Percentiles rank a stretch among this genome's conserved stretches.
These are phyloP conservation scores for Psilocybe mexicana DNA, from an alignment of 1,284 basidiomycete genomes.

Conservation along the genomic window DNA sequence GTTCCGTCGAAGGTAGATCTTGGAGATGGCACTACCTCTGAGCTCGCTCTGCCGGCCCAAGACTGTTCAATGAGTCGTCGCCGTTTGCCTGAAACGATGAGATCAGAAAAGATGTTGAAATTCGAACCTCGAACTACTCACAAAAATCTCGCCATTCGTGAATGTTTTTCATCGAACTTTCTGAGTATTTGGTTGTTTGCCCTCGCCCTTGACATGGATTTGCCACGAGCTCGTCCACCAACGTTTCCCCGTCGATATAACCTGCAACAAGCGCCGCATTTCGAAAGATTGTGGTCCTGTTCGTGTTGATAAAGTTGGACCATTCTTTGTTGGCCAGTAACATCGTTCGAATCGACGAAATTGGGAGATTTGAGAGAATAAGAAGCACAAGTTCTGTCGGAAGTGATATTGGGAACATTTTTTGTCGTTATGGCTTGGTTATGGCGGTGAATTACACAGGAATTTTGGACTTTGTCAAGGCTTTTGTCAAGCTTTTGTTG, in stretches of 20 bases:
- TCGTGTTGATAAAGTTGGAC: constrained; percentile 17
- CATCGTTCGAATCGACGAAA: constrained; percentile 18
- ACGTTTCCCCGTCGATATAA: constrained; percentile 5
- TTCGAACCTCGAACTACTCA: constrained; percentile 31
- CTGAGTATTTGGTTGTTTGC: background rate
- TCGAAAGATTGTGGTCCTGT: constrained; percentile 22
- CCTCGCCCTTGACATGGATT: background rate
- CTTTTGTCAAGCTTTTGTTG: too few species aligned
- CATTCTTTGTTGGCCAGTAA: constrained; percentile 12
- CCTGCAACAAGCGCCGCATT: constrained; percentile 20
- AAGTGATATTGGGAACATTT: constrained; percentile 19
- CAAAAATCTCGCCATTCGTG: constrained; percentile 59
- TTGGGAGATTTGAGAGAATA: constrained; percentile 21
- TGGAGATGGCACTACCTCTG: constrained; percentile 29
- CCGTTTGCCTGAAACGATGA: constrained; percentile 41
- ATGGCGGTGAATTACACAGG: too few species aligned
- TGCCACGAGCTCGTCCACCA: constrained; percentile 2
- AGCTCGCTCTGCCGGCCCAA: constrained; percentile 56
- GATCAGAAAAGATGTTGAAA: background rate
- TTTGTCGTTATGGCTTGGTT: too few species aligned
- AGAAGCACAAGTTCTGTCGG: constrained; percentile 23
- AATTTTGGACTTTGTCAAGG: too few species aligned
- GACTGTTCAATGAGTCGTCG: constrained; percentile 47
- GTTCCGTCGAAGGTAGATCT: background rate
- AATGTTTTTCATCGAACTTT: constrained; percentile 9